Base-by-base conservation (phyloP, 441 rosid species). In the Gossypium schwendimanii region DNA sequence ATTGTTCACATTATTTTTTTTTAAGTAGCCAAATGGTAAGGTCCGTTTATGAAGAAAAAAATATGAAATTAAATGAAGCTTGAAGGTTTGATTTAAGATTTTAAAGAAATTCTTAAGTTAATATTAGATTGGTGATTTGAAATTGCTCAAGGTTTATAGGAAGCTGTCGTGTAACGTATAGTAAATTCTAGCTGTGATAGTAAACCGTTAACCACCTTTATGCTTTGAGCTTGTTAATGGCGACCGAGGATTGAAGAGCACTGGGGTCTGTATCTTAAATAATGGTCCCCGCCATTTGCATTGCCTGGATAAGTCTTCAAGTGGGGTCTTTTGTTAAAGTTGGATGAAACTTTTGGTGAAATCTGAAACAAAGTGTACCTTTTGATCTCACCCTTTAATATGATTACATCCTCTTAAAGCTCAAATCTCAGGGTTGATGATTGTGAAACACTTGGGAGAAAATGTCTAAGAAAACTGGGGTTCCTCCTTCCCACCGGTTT, bases 241-340 rank as follows among this genome's bases (percentile, higher is more conserved):
- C 53, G 81, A 70, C 75, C 64, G 57, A 71, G 71, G 71, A 78
- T 80, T 36, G 63, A 80, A 69, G 76, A 73, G 77, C 78, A 71
- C 76, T 74, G 59, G 77, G 82, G 82, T 79, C 81, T 75, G 79
- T 76, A 78, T 77, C 85, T 61, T 17, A 66, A 71, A 70, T 73
- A 76, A 79, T 81, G 93, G 92, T 81, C 95, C 95, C 96, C 86
- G 79, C 89, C 88, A 86, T 78, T 84, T 33, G 81, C 68, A 70
- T 77, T 62, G 73, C 52, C 79, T 75, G 73, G 84, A 82, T 77
- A 75, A 75, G 82, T 84, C 84, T 73, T 74, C 62, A 50, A 76
- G 92, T 89, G 90, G 92, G 96, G 84, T 80, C 84, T 80, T 81
- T 69, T 80, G 65, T 72, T 76, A 83, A 78, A 85, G 91, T 78